A percentile compares a stretch with the other conserved stretches of the same genome.
Evolutionary conservation across 257 asterid species (phyloP).

Genomic region (Sherardia arvensis): DNA sequence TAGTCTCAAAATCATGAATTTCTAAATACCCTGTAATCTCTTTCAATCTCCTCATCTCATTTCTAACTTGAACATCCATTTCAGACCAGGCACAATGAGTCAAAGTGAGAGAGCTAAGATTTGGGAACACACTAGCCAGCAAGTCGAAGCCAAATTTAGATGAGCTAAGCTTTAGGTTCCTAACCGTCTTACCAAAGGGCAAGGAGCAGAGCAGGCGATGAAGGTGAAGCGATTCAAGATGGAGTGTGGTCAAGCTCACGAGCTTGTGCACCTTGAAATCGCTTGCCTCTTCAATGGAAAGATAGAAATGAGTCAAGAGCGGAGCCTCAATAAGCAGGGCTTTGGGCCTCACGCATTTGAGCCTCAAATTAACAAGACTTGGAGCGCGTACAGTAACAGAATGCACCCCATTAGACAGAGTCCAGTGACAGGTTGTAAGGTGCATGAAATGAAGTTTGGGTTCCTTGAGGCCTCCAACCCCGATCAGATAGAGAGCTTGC

Average conservation of each 20-base stretch:
- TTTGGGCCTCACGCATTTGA: conserved; percentile 51
- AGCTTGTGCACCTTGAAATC: conserved; percentile 38
- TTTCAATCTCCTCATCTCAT: conserved; percentile 42
- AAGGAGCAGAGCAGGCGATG: conserved; percentile 32
- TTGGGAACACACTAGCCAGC: conserved; percentile 42
- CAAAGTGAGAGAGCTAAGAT: conserved; percentile 44
- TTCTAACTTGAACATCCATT: conserved; percentile 29
- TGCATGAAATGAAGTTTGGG: conserved; percentile 48
- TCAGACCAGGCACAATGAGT: conserved; percentile 54
- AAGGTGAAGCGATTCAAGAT: conserved; percentile 50
- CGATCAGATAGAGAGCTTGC: conserved; percentile 55
- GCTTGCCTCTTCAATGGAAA: conserved; percentile 40
- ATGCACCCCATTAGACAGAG: conserved; percentile 52
- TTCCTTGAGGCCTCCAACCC: conserved; percentile 77
- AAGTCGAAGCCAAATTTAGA: conserved; percentile 37
- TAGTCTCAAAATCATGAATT: conserved; percentile 44
- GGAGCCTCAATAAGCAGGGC: conserved; percentile 55
- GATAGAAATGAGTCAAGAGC: conserved; percentile 30
- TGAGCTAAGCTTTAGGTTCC: conserved; percentile 38
- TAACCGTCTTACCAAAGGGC: conserved; percentile 38
- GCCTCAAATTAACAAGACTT: conserved; percentile 39
- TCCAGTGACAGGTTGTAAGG: conserved; percentile 55
- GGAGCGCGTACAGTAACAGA: conserved; percentile 55
- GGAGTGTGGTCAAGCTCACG: conserved; percentile 34
- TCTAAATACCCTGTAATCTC: conserved; percentile 51